Evolutionary conservation across 2,329 filamentous ascomycete genomes (phyloP).

Genomic region (Daldinia sp.): DNA sequence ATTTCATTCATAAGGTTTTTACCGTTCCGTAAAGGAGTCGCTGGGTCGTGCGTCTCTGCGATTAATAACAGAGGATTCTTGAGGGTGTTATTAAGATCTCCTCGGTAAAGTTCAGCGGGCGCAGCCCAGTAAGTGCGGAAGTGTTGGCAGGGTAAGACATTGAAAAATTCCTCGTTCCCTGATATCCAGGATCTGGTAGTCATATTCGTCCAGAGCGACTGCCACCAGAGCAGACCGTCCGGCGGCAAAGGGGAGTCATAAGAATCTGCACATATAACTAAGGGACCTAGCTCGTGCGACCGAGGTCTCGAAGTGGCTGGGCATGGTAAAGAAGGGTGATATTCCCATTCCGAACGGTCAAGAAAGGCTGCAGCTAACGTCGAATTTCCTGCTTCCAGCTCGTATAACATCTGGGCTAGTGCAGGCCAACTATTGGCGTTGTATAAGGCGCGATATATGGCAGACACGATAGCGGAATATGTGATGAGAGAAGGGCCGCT

Average conservation of each 20-base stretch:
- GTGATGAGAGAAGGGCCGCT: constrained; percentile 56
- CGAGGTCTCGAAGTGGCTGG: constrained; percentile 43
- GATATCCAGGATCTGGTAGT: constrained; percentile 55
- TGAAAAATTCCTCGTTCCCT: constrained; percentile 57
- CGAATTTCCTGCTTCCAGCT: constrained; percentile 56
- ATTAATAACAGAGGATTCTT: constrained; percentile 56
- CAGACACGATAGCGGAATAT: constrained; percentile 52
- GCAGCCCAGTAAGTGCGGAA: constrained; percentile 56
- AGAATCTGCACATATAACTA: constrained; percentile 58
- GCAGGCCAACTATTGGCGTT: constrained; percentile 54
- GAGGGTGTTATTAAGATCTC: constrained; percentile 54
- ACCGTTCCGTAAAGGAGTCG: constrained; percentile 59
- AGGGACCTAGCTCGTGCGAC: constrained; percentile 50
- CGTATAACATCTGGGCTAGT: constrained; percentile 52
- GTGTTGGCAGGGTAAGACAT: constrained; percentile 57
- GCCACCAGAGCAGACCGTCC: constrained; percentile 56
- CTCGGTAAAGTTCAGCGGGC: constrained; percentile 57
- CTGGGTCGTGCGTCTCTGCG: constrained; percentile 59
- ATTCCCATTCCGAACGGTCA: constrained; percentile 52
- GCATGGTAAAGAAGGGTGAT: constrained; percentile 50
- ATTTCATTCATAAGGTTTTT: constrained; percentile 54
- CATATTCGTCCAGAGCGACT: constrained; percentile 57
- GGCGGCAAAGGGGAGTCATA: constrained; percentile 54
- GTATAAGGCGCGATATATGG: constrained; percentile 55
- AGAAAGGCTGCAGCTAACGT: constrained; percentile 53